Percentiles rank a stretch among this genome's conserved stretches.
Evolutionary conservation across 2,329 filamentous ascomycete genomes (phyloP).

Genomic region (Lachnellula hyalina): DNA sequence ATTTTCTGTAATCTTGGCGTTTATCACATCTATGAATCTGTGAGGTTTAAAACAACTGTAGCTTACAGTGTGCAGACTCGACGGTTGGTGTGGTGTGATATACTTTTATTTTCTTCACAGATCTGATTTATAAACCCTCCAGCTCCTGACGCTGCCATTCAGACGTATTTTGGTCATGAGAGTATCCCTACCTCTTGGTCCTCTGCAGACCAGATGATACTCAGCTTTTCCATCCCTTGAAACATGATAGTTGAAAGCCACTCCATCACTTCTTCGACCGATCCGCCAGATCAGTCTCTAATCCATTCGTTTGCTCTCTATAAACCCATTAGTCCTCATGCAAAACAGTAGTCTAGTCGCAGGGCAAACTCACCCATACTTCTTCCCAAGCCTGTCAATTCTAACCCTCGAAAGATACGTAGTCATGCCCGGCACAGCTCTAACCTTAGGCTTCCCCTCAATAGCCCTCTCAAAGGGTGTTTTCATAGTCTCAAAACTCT

Average conservation of each 20-base stretch:
- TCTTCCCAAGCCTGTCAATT: conserved; percentile 50
- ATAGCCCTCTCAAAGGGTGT: conserved; percentile 52
- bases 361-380: conserved; percentile 25
- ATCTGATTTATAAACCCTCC: too few species aligned
- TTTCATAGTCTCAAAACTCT: conserved; percentile 53
- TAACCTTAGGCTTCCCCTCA: conserved; percentile 40
- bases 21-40: background rate
- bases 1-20: background rate
- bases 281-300: background rate
- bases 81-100: too few species aligned
- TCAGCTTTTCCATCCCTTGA: too few species aligned
- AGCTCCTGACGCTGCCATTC: background rate
- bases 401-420: conserved; percentile 52
- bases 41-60: too few species aligned
- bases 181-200: background rate
- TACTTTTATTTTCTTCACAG: too few species aligned
- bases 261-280: background rate
- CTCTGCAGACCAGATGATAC: too few species aligned
- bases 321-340: background rate
- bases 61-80: too few species aligned
- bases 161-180: background rate
- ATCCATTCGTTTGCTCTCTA: conserved; percentile 33
- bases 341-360: background rate
- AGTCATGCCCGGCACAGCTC: conserved; percentile 50
- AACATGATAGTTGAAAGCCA: too few species aligned